These are phyloP conservation scores for Amyloporia xantha DNA, from an alignment of 768 basidiomycete species.

Conservation along the genomic window DNA sequence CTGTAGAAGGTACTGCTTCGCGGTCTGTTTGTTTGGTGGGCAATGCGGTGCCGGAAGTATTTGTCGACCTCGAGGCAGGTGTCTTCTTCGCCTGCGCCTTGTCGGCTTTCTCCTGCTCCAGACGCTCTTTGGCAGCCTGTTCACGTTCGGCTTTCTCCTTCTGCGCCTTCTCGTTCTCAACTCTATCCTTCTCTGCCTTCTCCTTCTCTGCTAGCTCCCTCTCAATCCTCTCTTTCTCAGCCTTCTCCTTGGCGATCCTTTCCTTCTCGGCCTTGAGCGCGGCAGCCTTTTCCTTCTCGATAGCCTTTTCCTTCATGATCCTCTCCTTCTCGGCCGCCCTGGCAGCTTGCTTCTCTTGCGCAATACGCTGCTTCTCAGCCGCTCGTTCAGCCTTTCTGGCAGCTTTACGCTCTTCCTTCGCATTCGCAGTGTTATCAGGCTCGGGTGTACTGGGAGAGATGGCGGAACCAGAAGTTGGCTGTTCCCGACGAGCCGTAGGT, in stretches of 20 bases:
- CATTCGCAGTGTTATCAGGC: conserved; percentile 29
- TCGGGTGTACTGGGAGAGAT: conserved; percentile 9
- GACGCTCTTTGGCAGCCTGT: conserved; percentile 19
- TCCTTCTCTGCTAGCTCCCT: conserved; percentile 28
- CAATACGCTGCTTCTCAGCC: conserved; percentile 50
- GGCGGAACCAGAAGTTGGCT: conserved; percentile 26
- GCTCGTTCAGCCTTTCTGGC: conserved; percentile 65
- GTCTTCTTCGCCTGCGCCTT: conserved; percentile 15
- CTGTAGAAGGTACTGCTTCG: conserved; percentile 11
- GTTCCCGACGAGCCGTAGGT: conserved; percentile 20
- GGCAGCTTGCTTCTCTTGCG: conserved; percentile 51
- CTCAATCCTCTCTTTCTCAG: conserved; percentile 30
- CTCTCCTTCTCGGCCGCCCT: conserved; percentile 51
- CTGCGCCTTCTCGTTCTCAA: not conserved
- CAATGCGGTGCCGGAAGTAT: conserved; percentile 8
- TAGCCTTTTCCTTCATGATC: conserved; percentile 45
- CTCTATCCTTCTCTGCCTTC: conserved; percentile 27
- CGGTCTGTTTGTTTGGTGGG: conserved; percentile 9
- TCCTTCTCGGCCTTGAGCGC: conserved; percentile 34
- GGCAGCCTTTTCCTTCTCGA: conserved; percentile 44
- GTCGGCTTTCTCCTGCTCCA: conserved; percentile 24
- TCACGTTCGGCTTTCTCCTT: conserved; percentile 19
- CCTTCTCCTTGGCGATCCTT: conserved; percentile 28
- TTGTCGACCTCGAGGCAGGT: conserved; percentile 4
- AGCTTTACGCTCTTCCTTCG: conserved; percentile 56